phyloP scores from a whole-genome alignment of 805 yeast genomes.

The Ogataea degrootiae region DNA sequence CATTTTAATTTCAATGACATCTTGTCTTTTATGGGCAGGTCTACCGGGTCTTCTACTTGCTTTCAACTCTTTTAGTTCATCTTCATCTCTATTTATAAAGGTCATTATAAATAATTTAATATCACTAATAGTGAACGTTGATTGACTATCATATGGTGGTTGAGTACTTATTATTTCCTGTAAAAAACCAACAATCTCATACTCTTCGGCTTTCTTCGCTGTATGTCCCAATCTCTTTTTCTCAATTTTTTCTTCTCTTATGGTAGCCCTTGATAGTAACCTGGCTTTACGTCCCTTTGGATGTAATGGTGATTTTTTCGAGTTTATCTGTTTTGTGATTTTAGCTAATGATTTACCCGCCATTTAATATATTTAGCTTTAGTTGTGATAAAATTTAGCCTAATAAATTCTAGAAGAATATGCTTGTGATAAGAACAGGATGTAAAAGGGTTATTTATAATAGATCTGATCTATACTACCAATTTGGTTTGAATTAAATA shows the following conservation, averaged over 20 bases:
- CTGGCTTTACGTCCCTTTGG: conserved; percentile 88
- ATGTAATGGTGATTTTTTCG: conserved; percentile 59
- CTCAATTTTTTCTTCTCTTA: conserved; percentile 70
- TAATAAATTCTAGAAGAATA: neutral
- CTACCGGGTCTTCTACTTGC: conserved; percentile 78
- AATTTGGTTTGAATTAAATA: too few species aligned
- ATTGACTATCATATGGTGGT: conserved; percentile 30
- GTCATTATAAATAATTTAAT: conserved; percentile 56
- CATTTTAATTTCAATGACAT: conserved; percentile 54
- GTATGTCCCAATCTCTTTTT: conserved; percentile 52
- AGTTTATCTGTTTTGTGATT: conserved; percentile 55
- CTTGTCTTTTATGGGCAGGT: conserved; percentile 72
- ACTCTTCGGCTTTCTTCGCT: conserved; percentile 57
- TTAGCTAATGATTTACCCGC: conserved; percentile 62
- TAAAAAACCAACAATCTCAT: conserved; percentile 52
- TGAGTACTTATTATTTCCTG: conserved; percentile 51
- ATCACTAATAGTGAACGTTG: conserved; percentile 50
- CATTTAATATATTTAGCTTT: conserved; percentile 20
- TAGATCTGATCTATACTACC: too few species aligned
- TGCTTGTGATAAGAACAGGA: too few species aligned
- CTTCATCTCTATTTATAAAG: conserved; percentile 66
- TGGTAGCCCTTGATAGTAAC: conserved; percentile 78
- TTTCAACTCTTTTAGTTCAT: conserved; percentile 61
- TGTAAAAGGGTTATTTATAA: too few species aligned
- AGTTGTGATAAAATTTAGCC: neutral